Evolutionary conservation across 345 rosid genomes (phyloP), one percentile per base, ranked within the genome.

Genomic region (Ceriops zippeliana): DNA sequence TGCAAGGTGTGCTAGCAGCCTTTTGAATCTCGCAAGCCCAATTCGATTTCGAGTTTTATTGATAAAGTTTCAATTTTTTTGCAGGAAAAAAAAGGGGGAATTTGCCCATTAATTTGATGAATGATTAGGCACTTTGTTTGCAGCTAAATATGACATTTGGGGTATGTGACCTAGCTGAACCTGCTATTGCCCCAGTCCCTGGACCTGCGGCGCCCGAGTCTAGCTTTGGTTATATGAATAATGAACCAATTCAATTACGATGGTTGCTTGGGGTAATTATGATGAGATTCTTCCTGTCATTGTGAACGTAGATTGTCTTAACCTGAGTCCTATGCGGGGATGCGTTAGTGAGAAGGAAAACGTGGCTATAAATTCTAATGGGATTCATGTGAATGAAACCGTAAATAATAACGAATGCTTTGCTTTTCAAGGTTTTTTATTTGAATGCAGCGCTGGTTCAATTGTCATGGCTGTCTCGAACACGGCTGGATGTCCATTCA

Each of bases 131-230:
- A 51, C 10, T 66, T 31, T 31, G n/a, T 37, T n/a, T 62, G 75
- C 79, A 86, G 90, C 81, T 73, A 51, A 86, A 86, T 65, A 79
- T 74, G 87, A 78, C 66, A 30, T 78, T 58, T n/a, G 92, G 87
- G 53, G 78, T 10, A 3, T 84, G 90, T 47, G 49, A 79, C 32
- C 2, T 62, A 16, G 76, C 86, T 9, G 72, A 78, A 69, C 42
- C 86, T 1, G 63, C 61, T 0, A 4, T 58, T 22, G 74, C 68
- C 49, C 73, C 83, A 11, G 57, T 59, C 20, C 71, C 80, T 0
- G 51, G 52, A 35, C 1, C 71, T 30, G 62, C 27, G 61, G 65
- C 57, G 62, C 52, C 32, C 7, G 75, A 76, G n/a, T 52, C 80
- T 11, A 83, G 79, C 83, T 74, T 35, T 53, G 85, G 79, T n/a